Conservation (phyloP, 176 grass and related monocot genomes). For the Sorghum bicolor region Sorghum_bicolor_NCBIv3 NC_012871.2:64883501-64884000, state of each 20-base stretch:
- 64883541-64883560: conserved; percentile 88
- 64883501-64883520: conserved; percentile 67
- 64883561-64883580: conserved; percentile 74
- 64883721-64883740: conserved; percentile 26
- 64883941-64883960: conserved; percentile 39
- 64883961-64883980: conserved; percentile 52
- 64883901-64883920: conserved; percentile 46
- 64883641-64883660: conserved; percentile 36
- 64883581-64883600: conserved; percentile 46
- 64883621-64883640: conserved; percentile 54
- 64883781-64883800: conserved; percentile 55
- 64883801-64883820: conserved; percentile 40
- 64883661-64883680: conserved; percentile 35
- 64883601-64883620: conserved; percentile 38
- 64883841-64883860: conserved; percentile 38
- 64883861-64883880: conserved; percentile 27
- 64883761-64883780: conserved; percentile 47
- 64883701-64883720: conserved; percentile 41
- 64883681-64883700: conserved; percentile 15
- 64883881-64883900: conserved; percentile 34
- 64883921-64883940: conserved; percentile 35
- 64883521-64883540: conserved; percentile 79
- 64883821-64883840: conserved; percentile 35
- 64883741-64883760: conserved; percentile 63
- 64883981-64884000: conserved; percentile 86